Base-by-base conservation (phyloP, 1,284 basidiomycete species). In the Cutaneotrichosporon cutaneum region DNA sequence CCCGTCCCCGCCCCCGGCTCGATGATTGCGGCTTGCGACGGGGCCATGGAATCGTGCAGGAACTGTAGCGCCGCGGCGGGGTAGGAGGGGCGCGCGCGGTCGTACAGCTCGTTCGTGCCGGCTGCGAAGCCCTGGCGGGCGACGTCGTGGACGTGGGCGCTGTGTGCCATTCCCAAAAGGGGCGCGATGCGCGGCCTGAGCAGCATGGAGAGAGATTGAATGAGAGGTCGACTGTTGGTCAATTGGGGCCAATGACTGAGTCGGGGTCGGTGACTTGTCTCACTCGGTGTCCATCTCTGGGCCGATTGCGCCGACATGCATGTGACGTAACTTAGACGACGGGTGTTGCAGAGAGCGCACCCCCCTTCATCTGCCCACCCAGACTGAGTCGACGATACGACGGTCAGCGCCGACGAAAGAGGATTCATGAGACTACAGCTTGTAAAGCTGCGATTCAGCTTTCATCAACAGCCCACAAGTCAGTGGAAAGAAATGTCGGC, bases 61-160 rank as follows among this genome's bases (percentile, higher is more conserved):
- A 69, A 66, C 16, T 68, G 32, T 24, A 80, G 65, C 8, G 79
- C 74, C 10, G 59, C 24, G 8, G 77, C 56, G 2, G 81, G 81
- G 67, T 82, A 82, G 2, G 75, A 72, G 0, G 81, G 81, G 24
- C 81, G 71, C 0, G 76, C 77, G 35, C 75, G 68, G 67, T 81
- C 76, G 65, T 81, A 81, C 70, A 73, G 61, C 35, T 77, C 77
- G 52, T 80, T 80, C n/a, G 78, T 80, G 8, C 78, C 78, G 48
- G 71, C 63, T 0, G 60, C 74, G 39, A 80, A 80, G 16, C 78
- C 78, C 2, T 67, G 54, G 18, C 56, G 63, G 8, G 78, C 78
- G 39, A 77, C 63, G 11, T 69, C 56, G 63, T 78, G 76, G 18
- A 75, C 67, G 2, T 44, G 54, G 8, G 54, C 22, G 4, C 8